These are phyloP conservation scores for Trichothecium roseum DNA, from an alignment of 2,329 filamentous ascomycete genomes.

Conservation along the genomic window DNA sequence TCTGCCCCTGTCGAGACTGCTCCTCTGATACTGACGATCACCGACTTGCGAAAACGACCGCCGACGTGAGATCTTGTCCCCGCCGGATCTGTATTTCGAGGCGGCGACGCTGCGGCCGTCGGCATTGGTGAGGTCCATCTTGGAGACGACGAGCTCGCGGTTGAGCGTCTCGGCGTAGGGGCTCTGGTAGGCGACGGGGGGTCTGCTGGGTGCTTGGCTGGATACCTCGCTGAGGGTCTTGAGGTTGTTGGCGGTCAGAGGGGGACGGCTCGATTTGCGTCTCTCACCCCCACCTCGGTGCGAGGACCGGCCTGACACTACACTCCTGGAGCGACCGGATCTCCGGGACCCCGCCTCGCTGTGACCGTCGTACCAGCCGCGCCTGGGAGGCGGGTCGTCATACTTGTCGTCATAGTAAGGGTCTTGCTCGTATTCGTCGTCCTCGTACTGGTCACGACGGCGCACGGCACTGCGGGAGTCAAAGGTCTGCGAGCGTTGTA, in stretches of 20 bases:
- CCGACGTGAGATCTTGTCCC: slow-evolving; percentile 9
- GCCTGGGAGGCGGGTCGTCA: slow-evolving; percentile 16
- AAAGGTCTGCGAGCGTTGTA: slow-evolving; percentile 52
- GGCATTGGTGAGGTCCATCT: slow-evolving; percentile 13
- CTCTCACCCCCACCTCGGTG: not conserved
- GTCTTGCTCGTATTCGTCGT: slow-evolving; percentile 20
- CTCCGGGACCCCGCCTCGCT: slow-evolving; percentile 29
- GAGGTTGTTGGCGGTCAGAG: slow-evolving; percentile 43
- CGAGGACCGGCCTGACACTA: not conserved
- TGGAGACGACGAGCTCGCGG: slow-evolving; percentile 31
- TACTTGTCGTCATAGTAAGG: slow-evolving; percentile 21
- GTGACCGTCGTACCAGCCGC: slow-evolving; percentile 13
- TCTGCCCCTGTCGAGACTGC: slow-evolving; percentile 23
- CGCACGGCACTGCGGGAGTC: slow-evolving; percentile 19
- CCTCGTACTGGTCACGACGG: slow-evolving; percentile 11
- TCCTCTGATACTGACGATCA: slow-evolving; percentile 5
- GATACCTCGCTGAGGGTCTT: slow-evolving; percentile 43
- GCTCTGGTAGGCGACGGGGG: slow-evolving; percentile 30
- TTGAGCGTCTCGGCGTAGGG: slow-evolving; percentile 25
- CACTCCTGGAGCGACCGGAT: slow-evolving; percentile 6
- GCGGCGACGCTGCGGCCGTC: slow-evolving; percentile 16
- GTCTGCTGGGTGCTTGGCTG: slow-evolving; percentile 32
- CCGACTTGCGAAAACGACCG: slow-evolving; percentile 3
- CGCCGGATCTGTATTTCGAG: slow-evolving; percentile 8
- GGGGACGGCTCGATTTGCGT: slow-evolving; percentile 14